Percentiles rank a stretch among this genome's conserved stretches.
Evolutionary conservation across 2,329 filamentous ascomycete genomes (phyloP).

Genomic region (Tolypocladium amazonense): DNA sequence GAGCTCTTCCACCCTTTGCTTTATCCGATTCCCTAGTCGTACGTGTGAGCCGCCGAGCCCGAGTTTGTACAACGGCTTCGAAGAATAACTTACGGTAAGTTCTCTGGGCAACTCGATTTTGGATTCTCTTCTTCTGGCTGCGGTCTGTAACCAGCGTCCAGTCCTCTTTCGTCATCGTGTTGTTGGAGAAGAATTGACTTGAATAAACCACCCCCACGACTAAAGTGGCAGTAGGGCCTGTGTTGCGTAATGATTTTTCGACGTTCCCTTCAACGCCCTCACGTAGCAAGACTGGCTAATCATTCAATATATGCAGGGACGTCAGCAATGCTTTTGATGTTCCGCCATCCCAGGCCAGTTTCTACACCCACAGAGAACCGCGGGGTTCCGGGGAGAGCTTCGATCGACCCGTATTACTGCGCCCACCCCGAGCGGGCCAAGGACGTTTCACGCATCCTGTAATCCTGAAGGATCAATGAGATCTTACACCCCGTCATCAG

Average conservation of each 20-base stretch:
- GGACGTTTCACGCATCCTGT: neutral
- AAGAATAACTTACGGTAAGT: constrained; percentile 1
- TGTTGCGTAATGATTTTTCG: neutral
- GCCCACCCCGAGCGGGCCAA: neutral
- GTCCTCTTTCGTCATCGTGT: constrained; percentile 1
- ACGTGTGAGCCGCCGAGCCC: neutral
- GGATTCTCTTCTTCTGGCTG: constrained; percentile 3
- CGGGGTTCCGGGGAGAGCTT: neutral
- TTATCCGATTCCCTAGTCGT: constrained; percentile 2
- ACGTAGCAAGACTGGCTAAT: neutral
- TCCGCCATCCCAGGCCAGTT: neutral
- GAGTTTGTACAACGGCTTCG: neutral
- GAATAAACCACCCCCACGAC: neutral
- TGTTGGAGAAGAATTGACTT: neutral
- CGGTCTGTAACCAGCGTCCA: constrained; percentile 1
- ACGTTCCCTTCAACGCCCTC: neutral
- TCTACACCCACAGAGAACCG: neutral
- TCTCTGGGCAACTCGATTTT: constrained; percentile 2
- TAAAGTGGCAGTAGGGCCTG: neutral
- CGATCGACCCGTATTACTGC: neutral
- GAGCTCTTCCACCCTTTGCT: constrained; percentile 3
- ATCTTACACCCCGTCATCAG: neutral
- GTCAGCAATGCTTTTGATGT: neutral
- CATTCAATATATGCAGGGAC: neutral
- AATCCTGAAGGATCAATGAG: neutral